These are phyloP conservation scores for Asclepias syriaca DNA, from an alignment of 257 asterid species.

Conservation along the genomic window DNA sequence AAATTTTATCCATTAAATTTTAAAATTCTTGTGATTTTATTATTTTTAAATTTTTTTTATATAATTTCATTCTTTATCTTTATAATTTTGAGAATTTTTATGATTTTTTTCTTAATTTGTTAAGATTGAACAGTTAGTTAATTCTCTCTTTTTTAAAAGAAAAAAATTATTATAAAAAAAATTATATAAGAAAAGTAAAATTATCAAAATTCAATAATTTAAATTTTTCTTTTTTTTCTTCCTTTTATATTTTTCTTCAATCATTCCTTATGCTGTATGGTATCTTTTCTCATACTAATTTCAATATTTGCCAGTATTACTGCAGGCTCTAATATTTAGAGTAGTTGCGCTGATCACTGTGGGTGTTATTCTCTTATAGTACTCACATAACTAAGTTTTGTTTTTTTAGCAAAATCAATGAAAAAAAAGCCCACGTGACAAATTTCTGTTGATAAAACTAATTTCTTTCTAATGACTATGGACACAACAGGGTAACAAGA, in stretches of 20 bases:
- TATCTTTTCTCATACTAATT: background rate
- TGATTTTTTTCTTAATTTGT: no score
- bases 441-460: background rate
- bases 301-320: background rate
- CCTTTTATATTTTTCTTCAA: background rate
- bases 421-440: background rate
- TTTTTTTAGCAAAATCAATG: background rate
- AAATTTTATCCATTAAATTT: no score
- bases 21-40: no score
- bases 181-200: no score
- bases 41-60: no score
- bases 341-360: conserved; percentile 19
- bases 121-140: no score
- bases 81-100: no score
- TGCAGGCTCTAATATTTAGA: conserved; percentile 33
- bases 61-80: no score
- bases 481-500: background rate
- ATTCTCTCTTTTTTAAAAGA: no score
- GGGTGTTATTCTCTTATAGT: conserved; percentile 19
- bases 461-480: background rate
- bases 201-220: no score
- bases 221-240: no score
- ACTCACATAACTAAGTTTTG: background rate
- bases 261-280: background rate
- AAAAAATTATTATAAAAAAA: no score